Base-by-base conservation (phyloP, 768 basidiomycete species). In the Fistulinella prunicolor region DNA sequence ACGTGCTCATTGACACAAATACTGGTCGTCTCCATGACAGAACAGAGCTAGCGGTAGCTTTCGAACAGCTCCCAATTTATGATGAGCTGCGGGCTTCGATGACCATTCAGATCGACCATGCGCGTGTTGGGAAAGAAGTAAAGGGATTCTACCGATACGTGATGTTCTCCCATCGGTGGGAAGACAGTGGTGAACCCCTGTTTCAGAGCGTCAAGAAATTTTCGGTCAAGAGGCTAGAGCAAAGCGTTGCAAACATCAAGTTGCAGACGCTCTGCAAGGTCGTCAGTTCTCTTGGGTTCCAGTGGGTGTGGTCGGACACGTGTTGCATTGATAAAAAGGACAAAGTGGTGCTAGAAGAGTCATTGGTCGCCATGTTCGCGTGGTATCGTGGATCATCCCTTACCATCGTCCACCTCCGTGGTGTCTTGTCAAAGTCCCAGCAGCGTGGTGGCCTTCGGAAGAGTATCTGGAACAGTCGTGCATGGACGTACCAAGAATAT, bases 401-500 rank as follows among this genome's bases (percentile, higher is more conserved):
- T 1, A 54, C 52, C 0, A 1, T 54, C 1, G 40, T 52, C 13
- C 13, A 54, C n/a, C 53, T 53, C 4, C 42, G 14, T 0, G 53
- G 21, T 3, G 53, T 54, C 3, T 37, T 5, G 8, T 46, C 44
- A 1, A 13, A 30, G 9, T 36, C 28, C 4, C 29, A 24, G 9
- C 0, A 20, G 8, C 1, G 9, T n/a, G 52, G 45, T 6, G 21
- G 6, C 10, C 42, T 49, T 1, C 9, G 28, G 35, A 16, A 1
- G 1, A 55, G 51, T 7, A 16, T 44, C 17, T 55, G 54, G 54
- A 49, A 49, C 22, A 54, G 39, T 3, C 46, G 51, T 0, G 47
- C 22, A 1, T 55, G 54, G 54, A 55, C 54, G 1, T 54, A 42
- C 6, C 54, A 55, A 16, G 51, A 55, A 28, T 54, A 49, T n/a